Conservation (phyloP, 176 grass and related monocot genomes). For the Neostapfia colusana region DNA sequence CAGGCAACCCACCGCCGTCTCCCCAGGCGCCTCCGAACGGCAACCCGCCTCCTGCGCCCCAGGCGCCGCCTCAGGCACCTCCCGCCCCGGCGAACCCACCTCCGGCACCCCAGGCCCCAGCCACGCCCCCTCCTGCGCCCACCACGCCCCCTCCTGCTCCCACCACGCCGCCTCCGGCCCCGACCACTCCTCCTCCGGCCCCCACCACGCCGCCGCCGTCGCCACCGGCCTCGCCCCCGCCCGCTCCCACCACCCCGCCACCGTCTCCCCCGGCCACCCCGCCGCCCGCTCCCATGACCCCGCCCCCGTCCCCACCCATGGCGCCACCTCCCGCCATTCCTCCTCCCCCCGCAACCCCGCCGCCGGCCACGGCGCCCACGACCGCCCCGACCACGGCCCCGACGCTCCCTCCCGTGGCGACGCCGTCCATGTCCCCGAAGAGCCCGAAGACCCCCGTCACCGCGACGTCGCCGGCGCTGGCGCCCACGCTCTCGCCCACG, state of each 20-base stretch:
- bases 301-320: conserved; percentile 43
- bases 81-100: conserved; percentile 37
- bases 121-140: conserved; percentile 28
- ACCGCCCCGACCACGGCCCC: conserved; percentile 25
- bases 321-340: conserved; percentile 45
- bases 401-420: conserved; percentile 30
- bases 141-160: conserved; percentile 32
- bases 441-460: conserved; percentile 38
- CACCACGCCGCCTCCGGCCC: not conserved
- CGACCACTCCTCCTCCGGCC: conserved; percentile 18
- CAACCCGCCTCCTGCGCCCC: conserved; percentile 39
- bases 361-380: conserved; percentile 30
- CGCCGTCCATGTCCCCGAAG: conserved; percentile 35
- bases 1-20: conserved; percentile 39
- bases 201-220: conserved; percentile 35
- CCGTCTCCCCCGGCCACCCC: conserved; percentile 20
- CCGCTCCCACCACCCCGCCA: conserved; percentile 33
- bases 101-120: conserved; percentile 17
- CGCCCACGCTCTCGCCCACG: conserved; percentile 33
- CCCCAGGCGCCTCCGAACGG: conserved; percentile 38
- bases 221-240: conserved; percentile 17
- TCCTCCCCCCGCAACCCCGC: conserved; percentile 45
- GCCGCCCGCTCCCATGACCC: conserved; percentile 29
- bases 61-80: conserved; percentile 40
- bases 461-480: conserved; percentile 3